Conservation (phyloP, 2,329 filamentous ascomycete species). For the Sporothrix humicola region DNA sequence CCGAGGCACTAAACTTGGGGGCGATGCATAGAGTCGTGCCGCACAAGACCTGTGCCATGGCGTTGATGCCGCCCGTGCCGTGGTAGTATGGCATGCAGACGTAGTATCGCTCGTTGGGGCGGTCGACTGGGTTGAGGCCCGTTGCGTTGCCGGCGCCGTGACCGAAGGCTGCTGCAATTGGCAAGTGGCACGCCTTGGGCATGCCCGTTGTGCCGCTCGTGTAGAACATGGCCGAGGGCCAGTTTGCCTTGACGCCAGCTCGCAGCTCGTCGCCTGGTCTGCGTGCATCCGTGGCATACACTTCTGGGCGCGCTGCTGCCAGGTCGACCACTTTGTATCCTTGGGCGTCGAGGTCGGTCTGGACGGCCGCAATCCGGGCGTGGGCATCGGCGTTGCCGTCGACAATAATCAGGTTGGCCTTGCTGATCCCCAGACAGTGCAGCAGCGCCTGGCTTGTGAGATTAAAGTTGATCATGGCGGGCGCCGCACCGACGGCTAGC, state of each 20-base stretch:
- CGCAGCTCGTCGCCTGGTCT: constrained; percentile 63
- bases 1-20: constrained; percentile 69
- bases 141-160: constrained; percentile 40
- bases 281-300: constrained; percentile 41
- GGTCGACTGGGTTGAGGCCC: constrained; percentile 42
- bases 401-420: constrained; percentile 62
- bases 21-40: constrained; percentile 66
- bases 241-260: constrained; percentile 55
- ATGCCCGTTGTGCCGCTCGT: constrained; percentile 78
- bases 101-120: constrained; percentile 67
- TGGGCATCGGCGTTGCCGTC: constrained; percentile 61
- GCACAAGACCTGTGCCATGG: constrained; percentile 59
- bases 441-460: constrained; percentile 66
- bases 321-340: constrained; percentile 64
- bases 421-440: constrained; percentile 67
- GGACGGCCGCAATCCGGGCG: constrained; percentile 63
- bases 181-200: constrained; percentile 72
- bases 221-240: constrained; percentile 70
- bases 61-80: constrained; percentile 70
- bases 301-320: constrained; percentile 52
- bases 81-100: constrained; percentile 80
- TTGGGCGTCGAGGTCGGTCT: constrained; percentile 53
- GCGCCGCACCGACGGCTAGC: constrained; percentile 69
- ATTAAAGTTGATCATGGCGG: constrained; percentile 75
- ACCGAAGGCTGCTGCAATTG: constrained; percentile 51